These are phyloP conservation scores for Aechmea fasciata DNA, from an alignment of 176 grass and related monocot species.

Conservation along the genomic window DNA sequence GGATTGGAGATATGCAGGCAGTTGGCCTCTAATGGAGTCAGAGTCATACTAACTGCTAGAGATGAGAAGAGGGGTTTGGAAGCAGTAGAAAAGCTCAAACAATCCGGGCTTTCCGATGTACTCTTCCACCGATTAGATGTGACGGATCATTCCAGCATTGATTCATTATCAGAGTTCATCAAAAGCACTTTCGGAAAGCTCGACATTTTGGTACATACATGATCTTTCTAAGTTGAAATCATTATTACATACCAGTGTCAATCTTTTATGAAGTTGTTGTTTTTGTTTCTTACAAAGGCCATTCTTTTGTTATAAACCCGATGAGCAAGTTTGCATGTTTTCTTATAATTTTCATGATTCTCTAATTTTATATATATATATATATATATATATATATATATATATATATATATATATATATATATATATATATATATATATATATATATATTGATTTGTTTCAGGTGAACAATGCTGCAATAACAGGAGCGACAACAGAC, in stretches of 20 bases:
- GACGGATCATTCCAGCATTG: constrained; percentile 19
- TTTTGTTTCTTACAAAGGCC: too few relatives aligned
- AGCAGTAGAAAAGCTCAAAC: constrained; percentile 4
- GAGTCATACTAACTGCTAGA: constrained; percentile 31
- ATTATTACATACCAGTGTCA: background rate
- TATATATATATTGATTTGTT: background rate
- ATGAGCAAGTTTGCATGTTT: background rate
- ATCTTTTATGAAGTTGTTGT: background rate
- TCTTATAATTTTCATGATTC: background rate
- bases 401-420: too few relatives aligned
- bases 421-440: too few relatives aligned
- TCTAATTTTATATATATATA: too few relatives aligned
- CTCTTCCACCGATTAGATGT: constrained; percentile 65
- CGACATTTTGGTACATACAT: constrained; percentile 50
- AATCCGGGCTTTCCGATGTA: constrained; percentile 29
- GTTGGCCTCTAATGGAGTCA: constrained; percentile 17
- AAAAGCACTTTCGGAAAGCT: constrained; percentile 41
- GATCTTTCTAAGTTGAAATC: too few relatives aligned
- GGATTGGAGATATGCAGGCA: constrained; percentile 39
- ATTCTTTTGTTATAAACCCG: too few relatives aligned
- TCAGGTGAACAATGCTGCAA: constrained; percentile 34
- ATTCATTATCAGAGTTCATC: constrained; percentile 28
- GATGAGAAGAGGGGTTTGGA: constrained; percentile 8
- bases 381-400: too few relatives aligned
- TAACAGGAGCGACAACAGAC: constrained; percentile 20